A percentile compares a stretch with the other conserved stretches of the same genome.
phyloP scores from a whole-genome alignment of 139 green algal species.

The Chlorella sp. region DNA sequence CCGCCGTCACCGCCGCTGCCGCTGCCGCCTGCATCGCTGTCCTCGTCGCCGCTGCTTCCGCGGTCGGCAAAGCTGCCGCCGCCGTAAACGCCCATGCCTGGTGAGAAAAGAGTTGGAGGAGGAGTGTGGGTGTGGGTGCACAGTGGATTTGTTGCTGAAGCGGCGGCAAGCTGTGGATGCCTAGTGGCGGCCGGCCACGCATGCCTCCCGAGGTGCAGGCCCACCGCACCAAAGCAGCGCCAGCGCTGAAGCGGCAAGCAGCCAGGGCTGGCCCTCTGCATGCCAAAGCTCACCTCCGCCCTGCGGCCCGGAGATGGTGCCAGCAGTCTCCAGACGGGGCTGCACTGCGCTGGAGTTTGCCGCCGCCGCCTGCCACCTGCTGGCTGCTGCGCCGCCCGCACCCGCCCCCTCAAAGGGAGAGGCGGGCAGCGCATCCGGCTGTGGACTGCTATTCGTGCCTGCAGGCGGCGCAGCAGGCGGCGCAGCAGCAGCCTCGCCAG shows the following conservation, averaged over 20 bases:
- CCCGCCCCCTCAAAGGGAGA: neutral
- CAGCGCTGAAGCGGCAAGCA: neutral
- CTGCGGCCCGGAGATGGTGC: neutral
- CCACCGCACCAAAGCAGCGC: neutral
- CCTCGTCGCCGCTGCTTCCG: neutral
- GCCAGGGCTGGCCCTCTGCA: neutral
- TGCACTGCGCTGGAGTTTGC: neutral
- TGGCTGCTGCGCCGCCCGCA: neutral
- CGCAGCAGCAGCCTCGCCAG: no score
- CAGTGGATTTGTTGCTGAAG: no score
- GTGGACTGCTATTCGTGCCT: neutral
- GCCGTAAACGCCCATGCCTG: conserved; percentile 17
- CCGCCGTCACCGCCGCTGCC: neutral
- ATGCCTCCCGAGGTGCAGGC: no score
- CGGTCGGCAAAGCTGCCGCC: conserved; percentile 4
- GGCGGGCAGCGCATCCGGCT: neutral
- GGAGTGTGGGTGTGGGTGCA: neutral
- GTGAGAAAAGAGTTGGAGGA: neutral
- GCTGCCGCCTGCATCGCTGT: neutral
- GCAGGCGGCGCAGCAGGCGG: no score
- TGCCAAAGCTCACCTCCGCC: neutral
- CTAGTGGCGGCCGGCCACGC: no score
- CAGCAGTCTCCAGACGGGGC: neutral
- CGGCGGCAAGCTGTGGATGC: no score
- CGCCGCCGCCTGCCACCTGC: neutral